Evolutionary conservation across 2,329 filamentous ascomycete species (phyloP).

Genomic region (Paraphaeosphaeria minitans): DNA sequence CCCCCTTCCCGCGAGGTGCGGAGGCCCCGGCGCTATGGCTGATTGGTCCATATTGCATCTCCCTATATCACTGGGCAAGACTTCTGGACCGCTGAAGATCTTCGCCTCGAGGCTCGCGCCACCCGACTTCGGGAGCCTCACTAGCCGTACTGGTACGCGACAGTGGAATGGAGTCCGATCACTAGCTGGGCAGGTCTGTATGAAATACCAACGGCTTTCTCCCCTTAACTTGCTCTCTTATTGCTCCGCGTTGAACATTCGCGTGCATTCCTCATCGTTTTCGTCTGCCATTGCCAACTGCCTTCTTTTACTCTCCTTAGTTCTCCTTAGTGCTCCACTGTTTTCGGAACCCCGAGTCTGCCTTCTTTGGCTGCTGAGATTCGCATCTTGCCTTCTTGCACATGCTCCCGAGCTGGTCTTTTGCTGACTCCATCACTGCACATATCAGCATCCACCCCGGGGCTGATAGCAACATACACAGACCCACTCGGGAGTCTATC

Average conservation of each 20-base stretch:
- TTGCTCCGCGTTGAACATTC: neutral
- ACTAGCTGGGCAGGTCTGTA: neutral
- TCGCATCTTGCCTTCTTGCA: neutral
- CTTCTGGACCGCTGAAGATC: neutral
- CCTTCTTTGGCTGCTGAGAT: neutral
- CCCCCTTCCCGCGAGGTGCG: neutral
- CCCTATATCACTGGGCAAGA: neutral
- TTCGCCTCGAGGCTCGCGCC: neutral
- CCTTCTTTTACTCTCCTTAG: neutral
- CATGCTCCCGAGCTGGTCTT: neutral
- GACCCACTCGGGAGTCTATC: neutral
- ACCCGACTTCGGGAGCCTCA: neutral
- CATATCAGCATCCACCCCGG: neutral
- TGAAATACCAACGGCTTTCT: neutral
- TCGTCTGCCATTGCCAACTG: neutral
- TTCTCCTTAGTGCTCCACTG: neutral
- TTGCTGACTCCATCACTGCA: neutral
- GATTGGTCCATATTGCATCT: neutral
- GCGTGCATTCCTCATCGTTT: neutral
- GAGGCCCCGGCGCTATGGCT: neutral
- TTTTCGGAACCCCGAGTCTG: neutral
- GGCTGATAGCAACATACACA: neutral
- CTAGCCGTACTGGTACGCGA: neutral
- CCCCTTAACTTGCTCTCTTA: neutral
- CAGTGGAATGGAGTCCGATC: neutral